Percentiles rank a stretch among this genome's conserved stretches.
Conservation (phyloP, 1,139 yeast genomes). For the Ogataea hybrid region DNA sequence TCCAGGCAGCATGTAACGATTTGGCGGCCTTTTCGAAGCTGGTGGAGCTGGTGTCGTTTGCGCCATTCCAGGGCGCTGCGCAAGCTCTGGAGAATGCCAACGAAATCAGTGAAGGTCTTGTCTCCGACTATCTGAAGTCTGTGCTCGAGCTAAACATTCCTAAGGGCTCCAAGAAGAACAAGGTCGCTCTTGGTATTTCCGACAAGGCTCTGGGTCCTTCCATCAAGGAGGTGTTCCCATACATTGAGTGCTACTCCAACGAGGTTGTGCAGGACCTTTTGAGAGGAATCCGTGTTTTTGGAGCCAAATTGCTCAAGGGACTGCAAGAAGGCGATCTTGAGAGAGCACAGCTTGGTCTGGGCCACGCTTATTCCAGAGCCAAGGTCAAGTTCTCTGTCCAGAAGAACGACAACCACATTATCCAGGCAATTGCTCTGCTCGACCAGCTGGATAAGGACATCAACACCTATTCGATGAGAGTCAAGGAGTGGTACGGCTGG, state of each 20-base stretch:
- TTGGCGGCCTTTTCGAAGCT: constrained; percentile 87
- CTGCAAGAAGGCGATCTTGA: constrained; percentile 94
- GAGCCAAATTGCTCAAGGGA: constrained; percentile 84
- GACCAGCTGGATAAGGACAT: constrained; percentile 97
- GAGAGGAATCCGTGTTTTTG: constrained; percentile 93
- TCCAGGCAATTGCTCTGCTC: constrained; percentile 95
- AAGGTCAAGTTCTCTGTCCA: constrained; percentile 98
- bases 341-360: constrained; percentile 97
- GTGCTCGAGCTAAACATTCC: constrained; percentile 90
- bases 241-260: constrained; percentile 84
- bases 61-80: constrained; percentile 99
- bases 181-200: constrained; percentile 77
- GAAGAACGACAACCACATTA: constrained; percentile 97
- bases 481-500: constrained; percentile 99
- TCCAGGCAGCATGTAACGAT: constrained; percentile 87
- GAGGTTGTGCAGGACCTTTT: constrained; percentile 93
- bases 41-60: constrained; percentile 91
- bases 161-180: constrained; percentile 65
- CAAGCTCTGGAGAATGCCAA: constrained; percentile 98
- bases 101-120: constrained; percentile 96
- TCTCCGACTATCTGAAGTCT: constrained; percentile 87
- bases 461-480: constrained; percentile 98
- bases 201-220: constrained; percentile 97
- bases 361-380: constrained; percentile 98
- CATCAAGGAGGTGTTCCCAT: constrained; percentile 85